Evolutionary conservation across 2,329 filamentous ascomycete species (phyloP).

Genomic region (Colletotrichum gloeosporioides): DNA sequence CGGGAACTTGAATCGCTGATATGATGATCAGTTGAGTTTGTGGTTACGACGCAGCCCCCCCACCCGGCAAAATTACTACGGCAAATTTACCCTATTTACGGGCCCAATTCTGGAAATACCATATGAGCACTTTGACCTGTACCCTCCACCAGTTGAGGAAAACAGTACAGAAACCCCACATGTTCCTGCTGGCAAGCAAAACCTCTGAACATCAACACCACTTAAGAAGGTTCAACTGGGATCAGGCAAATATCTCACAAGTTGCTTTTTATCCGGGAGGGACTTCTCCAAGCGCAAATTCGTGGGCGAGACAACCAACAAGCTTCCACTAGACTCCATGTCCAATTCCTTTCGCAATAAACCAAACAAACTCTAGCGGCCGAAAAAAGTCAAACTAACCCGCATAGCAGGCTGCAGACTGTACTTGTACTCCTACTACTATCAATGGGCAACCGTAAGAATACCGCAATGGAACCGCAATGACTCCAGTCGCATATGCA

Average conservation of each 20-base stretch:
- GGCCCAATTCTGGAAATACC: no score
- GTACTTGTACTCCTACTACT: not conserved
- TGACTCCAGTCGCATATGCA: not conserved
- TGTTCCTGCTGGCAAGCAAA: no score
- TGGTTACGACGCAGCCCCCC: no score
- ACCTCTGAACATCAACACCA: no score
- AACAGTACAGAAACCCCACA: no score
- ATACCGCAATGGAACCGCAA: not conserved
- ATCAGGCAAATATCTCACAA: not conserved
- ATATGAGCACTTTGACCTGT: no score
- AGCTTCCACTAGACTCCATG: not conserved
- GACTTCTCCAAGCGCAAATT: not conserved
- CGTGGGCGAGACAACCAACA: not conserved
- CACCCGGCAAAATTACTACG: no score
- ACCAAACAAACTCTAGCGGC: not conserved
- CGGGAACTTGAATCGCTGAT: not conserved
- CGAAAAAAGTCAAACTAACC: not conserved
- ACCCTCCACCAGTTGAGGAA: no score
- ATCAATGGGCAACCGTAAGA: not conserved
- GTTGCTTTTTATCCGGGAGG: not conserved
- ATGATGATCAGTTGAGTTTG: not conserved
- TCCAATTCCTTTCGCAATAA: not conserved
- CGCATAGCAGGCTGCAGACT: not conserved
- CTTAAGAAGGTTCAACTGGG: not conserved
- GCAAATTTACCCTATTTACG: no score